Conservation (phyloP, 2,329 filamentous ascomycete genomes). For the Lachnellula hyalina region DNA sequence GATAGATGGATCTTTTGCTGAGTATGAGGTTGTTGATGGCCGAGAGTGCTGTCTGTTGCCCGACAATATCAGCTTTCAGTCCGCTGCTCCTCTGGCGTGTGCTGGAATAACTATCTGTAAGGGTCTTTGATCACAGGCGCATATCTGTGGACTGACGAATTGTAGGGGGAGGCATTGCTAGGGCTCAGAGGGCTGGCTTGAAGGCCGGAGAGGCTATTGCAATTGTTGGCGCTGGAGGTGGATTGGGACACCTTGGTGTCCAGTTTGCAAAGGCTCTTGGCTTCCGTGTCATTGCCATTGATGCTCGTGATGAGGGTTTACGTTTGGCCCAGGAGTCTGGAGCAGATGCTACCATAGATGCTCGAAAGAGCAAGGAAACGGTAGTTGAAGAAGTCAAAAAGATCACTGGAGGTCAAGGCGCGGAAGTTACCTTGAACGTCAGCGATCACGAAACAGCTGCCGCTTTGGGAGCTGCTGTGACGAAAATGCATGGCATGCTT, state of each 20-base stretch:
- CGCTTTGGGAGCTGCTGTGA: conserved; percentile 48
- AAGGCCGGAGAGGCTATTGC: conserved; percentile 35
- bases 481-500: conserved; percentile 53
- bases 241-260: conserved; percentile 47
- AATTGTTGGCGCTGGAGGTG: conserved; percentile 45
- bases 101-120: conserved; percentile 41
- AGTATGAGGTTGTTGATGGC: conserved; percentile 48
- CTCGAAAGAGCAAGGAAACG: conserved; percentile 40
- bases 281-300: conserved; percentile 46
- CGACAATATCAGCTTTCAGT: conserved; percentile 42
- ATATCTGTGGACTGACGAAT: conserved; percentile 41
- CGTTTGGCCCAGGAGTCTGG: conserved; percentile 42
- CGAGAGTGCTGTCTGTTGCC: conserved; percentile 43
- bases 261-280: conserved; percentile 46
- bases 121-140: conserved; percentile 4
- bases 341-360: conserved; percentile 49
- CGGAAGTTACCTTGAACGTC: conserved; percentile 48
- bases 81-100: conserved; percentile 52
- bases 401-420: conserved; percentile 44
- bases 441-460: conserved; percentile 47
- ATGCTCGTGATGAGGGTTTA: conserved; percentile 49
- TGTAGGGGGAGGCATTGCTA: conserved; percentile 36
- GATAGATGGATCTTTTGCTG: conserved; percentile 50
- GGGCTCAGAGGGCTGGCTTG: conserved; percentile 30
- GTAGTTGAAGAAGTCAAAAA: conserved; percentile 43